Base-by-base conservation (phyloP, 2,329 filamentous ascomycete species). In the Cylindrodendrum hubeiense region DNA sequence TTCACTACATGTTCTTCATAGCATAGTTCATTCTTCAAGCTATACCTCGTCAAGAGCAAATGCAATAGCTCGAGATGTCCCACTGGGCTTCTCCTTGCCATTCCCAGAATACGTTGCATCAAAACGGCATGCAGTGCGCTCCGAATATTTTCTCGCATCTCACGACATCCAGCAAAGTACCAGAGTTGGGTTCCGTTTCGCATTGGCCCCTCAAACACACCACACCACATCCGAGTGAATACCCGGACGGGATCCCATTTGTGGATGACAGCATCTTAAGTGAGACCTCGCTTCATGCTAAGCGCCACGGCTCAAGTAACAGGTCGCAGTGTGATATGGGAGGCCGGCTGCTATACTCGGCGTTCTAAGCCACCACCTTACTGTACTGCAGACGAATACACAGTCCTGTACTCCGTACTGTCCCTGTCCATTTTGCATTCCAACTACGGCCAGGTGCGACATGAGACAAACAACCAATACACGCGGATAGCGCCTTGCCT, bases 401-500 rank as follows among this genome's bases (percentile, higher is more conserved):
- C 26, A 19, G n/a, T 49, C 46, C 26, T 6, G 15, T 19, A 10
- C n/a, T n/a, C 26, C 9, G 15, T 19, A 10, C n/a, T n/a, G 5
- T 49, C 2, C 28, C 46, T 3, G 15, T 30, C 28, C 28, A 21
- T 49, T 49, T 26, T 30, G 12, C 47, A 50, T 50, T 50, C 47
- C 47, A 50, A n/a, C n/a, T 30, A 12, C 28, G 8, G 28, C 44
- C 44, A 12, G 47, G 28, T 21, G 10, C 8, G n/a, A 55, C n/a
- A 21, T 46, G 53, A 56, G 53, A 60, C 41, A 30, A 44, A 28
- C 24, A 13, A 59, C 17, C 47, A 15, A n/a, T 19, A 21, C 26
- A 50, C 21, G 30, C 47, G 26, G 22, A 33, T 30, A 28, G 47
- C 47, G 19, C n/a, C 47, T 33, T 30, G 47, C 10, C 46, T 49